phyloP scores from a whole-genome alignment of 2,329 filamentous ascomycete species.

The Ophiostoma pallidulum region DNA sequence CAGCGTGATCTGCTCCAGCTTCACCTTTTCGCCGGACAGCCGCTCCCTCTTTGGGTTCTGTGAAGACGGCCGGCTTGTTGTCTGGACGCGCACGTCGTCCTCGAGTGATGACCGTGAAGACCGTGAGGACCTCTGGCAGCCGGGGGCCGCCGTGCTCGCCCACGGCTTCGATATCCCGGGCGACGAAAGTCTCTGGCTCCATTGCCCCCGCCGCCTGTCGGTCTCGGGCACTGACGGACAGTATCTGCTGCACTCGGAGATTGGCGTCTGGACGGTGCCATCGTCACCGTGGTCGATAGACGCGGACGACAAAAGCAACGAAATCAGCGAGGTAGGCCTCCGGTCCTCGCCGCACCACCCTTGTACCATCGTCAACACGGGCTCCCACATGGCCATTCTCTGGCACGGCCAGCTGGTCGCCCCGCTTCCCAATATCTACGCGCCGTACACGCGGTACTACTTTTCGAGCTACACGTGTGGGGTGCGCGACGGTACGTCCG shows the following conservation, averaged over 20 bases:
- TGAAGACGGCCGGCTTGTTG: not conserved
- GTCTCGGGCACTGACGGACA: not conserved
- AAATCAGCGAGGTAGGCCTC: not conserved
- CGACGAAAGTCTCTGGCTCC: not conserved
- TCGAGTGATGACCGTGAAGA: too few relatives aligned
- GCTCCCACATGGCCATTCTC: constrained; percentile 2
- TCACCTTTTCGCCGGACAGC: constrained; percentile 5
- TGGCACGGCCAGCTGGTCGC: constrained; percentile 4
- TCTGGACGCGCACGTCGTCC: not conserved
- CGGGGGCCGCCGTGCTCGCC: not conserved
- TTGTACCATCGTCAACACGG: not conserved
- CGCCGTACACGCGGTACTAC: not conserved
- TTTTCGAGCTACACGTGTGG: constrained; percentile 1
- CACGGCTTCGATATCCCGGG: not conserved
- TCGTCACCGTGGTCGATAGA: too few relatives aligned
- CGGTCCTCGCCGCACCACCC: not conserved
- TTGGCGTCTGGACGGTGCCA: constrained; percentile 4
- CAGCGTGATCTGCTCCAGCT: not conserved
- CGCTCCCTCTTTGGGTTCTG: constrained; percentile 3
- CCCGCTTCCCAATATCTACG: not conserved
- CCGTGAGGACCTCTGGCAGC: too few relatives aligned
- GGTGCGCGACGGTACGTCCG: constrained; percentile 3
- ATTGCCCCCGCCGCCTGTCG: constrained; percentile 4
- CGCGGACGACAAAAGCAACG: not conserved
- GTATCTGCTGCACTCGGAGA: constrained; percentile 6